These are phyloP conservation scores for Leptographium radiaticola DNA, from an alignment of 2,329 filamentous ascomycete genomes.

Conservation along the genomic window DNA sequence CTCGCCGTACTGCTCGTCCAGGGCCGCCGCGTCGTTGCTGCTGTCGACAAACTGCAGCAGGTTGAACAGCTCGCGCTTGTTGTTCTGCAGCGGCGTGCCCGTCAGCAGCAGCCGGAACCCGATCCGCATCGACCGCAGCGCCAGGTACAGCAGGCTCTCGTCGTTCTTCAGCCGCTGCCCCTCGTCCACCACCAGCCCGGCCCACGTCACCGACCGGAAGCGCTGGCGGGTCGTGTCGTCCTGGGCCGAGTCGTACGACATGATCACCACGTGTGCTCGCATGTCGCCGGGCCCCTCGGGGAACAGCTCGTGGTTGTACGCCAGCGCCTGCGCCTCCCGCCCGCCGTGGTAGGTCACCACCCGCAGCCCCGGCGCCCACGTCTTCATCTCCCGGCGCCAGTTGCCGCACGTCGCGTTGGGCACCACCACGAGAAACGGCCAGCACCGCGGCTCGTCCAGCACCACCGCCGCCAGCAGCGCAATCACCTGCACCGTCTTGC, in stretches of 20 bases:
- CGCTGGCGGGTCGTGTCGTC: slow-evolving; percentile 54
- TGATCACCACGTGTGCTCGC: slow-evolving; percentile 82
- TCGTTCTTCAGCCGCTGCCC: slow-evolving; percentile 94
- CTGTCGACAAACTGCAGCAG: slow-evolving; percentile 88
- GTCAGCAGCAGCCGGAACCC: slow-evolving; percentile 81
- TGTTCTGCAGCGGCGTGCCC: slow-evolving; percentile 89
- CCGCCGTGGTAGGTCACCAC: slow-evolving; percentile 91
- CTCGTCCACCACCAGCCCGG: slow-evolving; percentile 83
- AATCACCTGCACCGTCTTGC: slow-evolving; percentile 92
- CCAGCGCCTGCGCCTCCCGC: slow-evolving; percentile 58
- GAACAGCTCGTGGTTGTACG: slow-evolving; percentile 77
- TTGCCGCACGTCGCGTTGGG: slow-evolving; percentile 96
- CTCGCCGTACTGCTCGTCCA: slow-evolving; percentile 66
- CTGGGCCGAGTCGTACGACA: slow-evolving; percentile 81
- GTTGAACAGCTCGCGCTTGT: slow-evolving; percentile 88
- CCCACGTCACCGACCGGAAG: slow-evolving; percentile 67
- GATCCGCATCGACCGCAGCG: slow-evolving; percentile 59
- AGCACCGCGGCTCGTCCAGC: slow-evolving; percentile 57
- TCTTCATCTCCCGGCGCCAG: slow-evolving; percentile 91
- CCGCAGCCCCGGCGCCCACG: slow-evolving; percentile 74
- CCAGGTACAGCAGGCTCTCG: slow-evolving; percentile 65
- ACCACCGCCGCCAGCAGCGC: slow-evolving; percentile 64
- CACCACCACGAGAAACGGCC: slow-evolving; percentile 85
- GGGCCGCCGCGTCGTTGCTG: slow-evolving; percentile 49
- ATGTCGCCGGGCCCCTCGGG: slow-evolving; percentile 52